A percentile compares a stretch with the other conserved stretches of the same genome.
Conservation (phyloP, 2,329 filamentous ascomycete genomes). For the Alternaria brassicicola region DNA sequence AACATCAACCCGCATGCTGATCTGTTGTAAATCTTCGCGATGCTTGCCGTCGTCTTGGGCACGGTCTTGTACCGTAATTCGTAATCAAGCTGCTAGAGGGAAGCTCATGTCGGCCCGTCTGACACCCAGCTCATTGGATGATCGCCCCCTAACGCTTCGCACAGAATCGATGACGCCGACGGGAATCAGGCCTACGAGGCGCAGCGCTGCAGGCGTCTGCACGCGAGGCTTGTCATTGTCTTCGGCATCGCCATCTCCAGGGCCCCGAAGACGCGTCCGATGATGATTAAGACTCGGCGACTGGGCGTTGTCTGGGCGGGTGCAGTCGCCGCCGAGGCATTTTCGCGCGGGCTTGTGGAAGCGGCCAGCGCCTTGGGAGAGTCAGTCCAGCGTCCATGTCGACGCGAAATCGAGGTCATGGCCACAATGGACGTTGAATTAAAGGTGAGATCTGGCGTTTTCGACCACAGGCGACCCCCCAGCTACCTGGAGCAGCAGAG, state of each 20-base stretch:
- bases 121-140: background rate
- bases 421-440: background rate
- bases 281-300: slow-evolving; percentile 6
- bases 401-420: background rate
- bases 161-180: slow-evolving; percentile 16
- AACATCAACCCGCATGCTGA: background rate
- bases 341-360: background rate
- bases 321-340: slow-evolving; percentile 3
- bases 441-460: background rate
- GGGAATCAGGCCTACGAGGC: background rate
- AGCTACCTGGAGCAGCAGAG: background rate
- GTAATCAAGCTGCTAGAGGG: background rate
- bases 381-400: background rate
- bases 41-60: background rate
- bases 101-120: slow-evolving; percentile 10
- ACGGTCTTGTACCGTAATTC: background rate
- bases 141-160: background rate
- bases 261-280: slow-evolving; percentile 3
- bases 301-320: slow-evolving; percentile 14
- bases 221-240: slow-evolving; percentile 14
- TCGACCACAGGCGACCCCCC: background rate
- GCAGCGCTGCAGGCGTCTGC: slow-evolving; percentile 4
- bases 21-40: background rate
- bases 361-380: background rate
- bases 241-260: slow-evolving; percentile 6